A percentile compares a stretch with the other conserved stretches of the same genome.
These are phyloP conservation scores for Phytopythium kandeliae DNA, from an alignment of 352 stramenopile genomes.

Conservation along the genomic window DNA sequence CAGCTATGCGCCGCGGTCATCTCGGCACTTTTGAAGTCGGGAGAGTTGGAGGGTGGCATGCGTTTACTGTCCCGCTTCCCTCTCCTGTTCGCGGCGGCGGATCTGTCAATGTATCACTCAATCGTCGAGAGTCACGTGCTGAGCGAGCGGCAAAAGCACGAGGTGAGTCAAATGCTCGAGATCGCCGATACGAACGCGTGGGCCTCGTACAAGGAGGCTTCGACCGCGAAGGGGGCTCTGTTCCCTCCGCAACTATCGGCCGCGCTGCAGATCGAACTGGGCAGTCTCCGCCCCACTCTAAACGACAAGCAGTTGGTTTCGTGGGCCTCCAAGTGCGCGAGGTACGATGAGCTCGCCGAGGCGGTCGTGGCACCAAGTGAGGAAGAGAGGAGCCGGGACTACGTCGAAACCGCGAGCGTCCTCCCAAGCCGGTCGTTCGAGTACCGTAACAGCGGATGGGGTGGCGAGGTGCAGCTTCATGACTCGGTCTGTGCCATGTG, in stretches of 20 bases:
- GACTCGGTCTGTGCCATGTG: constrained; percentile 68
- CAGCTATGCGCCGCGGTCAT: constrained; percentile 54
- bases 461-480: constrained; percentile 80
- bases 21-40: constrained; percentile 58
- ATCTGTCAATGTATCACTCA: constrained; percentile 70
- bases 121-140: constrained; percentile 72
- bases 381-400: not conserved
- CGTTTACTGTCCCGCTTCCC: constrained; percentile 51
- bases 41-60: constrained; percentile 52
- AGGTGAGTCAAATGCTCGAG: constrained; percentile 71
- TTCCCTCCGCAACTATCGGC: constrained; percentile 68
- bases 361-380: not conserved
- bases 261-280: constrained; percentile 63
- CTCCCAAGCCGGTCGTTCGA: constrained; percentile 58
- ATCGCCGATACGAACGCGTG: constrained; percentile 79
- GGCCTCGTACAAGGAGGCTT: constrained; percentile 67
- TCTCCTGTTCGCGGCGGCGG: constrained; percentile 53
- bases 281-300: constrained; percentile 28
- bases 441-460: constrained; percentile 83
- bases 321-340: constrained; percentile 3
- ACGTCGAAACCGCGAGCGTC: constrained; percentile 7
- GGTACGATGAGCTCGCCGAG: not conserved
- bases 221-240: constrained; percentile 33
- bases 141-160: constrained; percentile 52
- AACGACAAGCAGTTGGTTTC: constrained; percentile 46